These are phyloP conservation scores for Kalmusia sp. DNA, from an alignment of 2,329 filamentous ascomycete species.

Conservation along the genomic window DNA sequence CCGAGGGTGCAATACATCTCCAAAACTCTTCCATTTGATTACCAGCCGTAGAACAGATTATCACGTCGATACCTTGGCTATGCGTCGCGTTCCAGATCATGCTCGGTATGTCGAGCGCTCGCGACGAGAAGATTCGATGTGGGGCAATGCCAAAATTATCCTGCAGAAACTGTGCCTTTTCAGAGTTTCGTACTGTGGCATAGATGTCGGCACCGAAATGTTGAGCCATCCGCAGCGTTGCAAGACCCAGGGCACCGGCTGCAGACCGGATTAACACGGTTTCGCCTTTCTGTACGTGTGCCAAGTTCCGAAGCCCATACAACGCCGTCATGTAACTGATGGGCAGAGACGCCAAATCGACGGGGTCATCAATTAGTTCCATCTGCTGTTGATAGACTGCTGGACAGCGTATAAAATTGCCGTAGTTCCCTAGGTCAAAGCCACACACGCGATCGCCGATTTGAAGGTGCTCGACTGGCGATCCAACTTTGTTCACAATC, in stretches of 20 bases:
- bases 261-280: conserved; percentile 23
- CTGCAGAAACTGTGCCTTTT: conserved; percentile 22
- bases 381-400: background rate
- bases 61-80: conserved; percentile 35
- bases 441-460: conserved; percentile 21
- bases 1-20: conserved; percentile 33
- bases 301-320: conserved; percentile 25
- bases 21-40: conserved; percentile 24
- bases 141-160: conserved; percentile 18
- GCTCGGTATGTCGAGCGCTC: background rate
- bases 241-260: conserved; percentile 26
- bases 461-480: background rate
- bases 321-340: conserved; percentile 27
- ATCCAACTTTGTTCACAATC: background rate
- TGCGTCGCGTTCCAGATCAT: conserved; percentile 16
- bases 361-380: background rate
- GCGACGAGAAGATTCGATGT: background rate
- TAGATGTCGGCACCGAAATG: conserved; percentile 28
- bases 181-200: conserved; percentile 21
- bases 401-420: background rate
- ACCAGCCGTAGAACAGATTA: conserved; percentile 31
- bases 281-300: conserved; percentile 17
- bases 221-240: conserved; percentile 21
- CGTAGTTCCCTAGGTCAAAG: conserved; percentile 16
- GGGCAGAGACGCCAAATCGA: conserved; percentile 28